Base-by-base conservation (phyloP, 352 stramenopile species). In the Pythium folliculosum region DNA sequence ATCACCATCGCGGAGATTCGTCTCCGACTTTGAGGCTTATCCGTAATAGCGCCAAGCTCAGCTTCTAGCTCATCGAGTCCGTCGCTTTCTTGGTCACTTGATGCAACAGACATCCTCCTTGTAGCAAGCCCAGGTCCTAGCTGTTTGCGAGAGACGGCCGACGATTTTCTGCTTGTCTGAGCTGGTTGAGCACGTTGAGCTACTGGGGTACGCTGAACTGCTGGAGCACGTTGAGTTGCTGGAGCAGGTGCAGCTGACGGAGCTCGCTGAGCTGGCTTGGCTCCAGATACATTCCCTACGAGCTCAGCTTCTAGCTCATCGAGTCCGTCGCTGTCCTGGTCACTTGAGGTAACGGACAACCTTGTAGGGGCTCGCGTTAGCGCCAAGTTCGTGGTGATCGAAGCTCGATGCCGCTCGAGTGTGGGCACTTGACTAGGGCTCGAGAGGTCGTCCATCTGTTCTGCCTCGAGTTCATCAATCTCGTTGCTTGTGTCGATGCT, bases 221-320 rank as follows among this genome's bases (percentile, higher is more conserved):
- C 27, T 32, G 27, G 27, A 32, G 27, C 27, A 32, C 27, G 27
- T 32, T 32, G 27, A 5, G 3, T 32, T 6, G 27, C 27, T 32
- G 2, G 27, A 32, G 27, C 27, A 6, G 27, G 27, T 32, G 27
- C 3, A 32, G 27, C 23, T n/a, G 48, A 49, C 25, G 38, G 21
- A 17, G 48, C 45, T 35, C 35, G 35, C 8, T 2, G 35, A 10
- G 4, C 35, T 40, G 35, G 4, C 12, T 14, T 10, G 8, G 8
- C 50, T 22, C 23, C 8, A 16, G 17, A 16, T 12, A 48, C 23
- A 25, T 0, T 65, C 62, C 7, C 40, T 6, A 30, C 37, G 22
- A 88, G 61, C 62, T 88, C 79, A n/a, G 61, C 60, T 65, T 91
- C 78, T 6, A 91, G 73, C 44, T 84, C 69, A 23, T 73, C 73